Base-by-base conservation (phyloP, 768 basidiomycete genomes). In the Arthromyces matolae region DNA sequence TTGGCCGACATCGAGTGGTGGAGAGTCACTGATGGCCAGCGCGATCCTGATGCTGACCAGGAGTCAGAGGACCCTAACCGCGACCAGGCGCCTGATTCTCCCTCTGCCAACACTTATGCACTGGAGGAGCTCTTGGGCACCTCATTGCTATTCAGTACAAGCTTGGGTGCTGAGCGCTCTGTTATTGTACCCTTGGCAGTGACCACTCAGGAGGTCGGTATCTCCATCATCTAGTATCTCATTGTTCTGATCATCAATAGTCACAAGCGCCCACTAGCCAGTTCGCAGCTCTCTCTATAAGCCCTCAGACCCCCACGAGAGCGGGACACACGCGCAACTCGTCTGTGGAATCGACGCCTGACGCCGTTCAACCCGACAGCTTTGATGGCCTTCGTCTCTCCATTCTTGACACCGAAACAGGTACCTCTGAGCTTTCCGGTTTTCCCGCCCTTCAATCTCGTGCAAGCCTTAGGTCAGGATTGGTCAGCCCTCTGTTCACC, bases 1-100 rank as follows among this genome's bases (percentile, higher is more conserved):
- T 76, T 91, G 51, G 88, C 86, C 27, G 89, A 91, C 71, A 84
- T 91, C 60, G 88, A 89, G 64, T 91, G 89, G 88, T 90, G 88
- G 88, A 79, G 74, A 58, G 87, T 90, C 55, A 70, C 77, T 53
- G 86, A 83, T 51, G 83, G 84, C 53, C 87, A 91, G 69, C 76
- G 72, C 66, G 72, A 75, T 55, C 53, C 59, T 41, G 68, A 66
- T 59, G 64, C 62, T 55, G 75, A 76, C 59, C 67, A 65, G 61
- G 72, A 71, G 58, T 55, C 60, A 58, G 71, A 73, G 57, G 71
- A 71, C 54, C 61, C 48, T 47, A 71, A 67, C 54, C 65, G 62
- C 56, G 72, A 71, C 61, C 64, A 63, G 59, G 43, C 38, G 12
- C 38, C 44, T 28, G 66, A 63, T 50, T 64, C 65, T 57, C 62